Evolutionary conservation across 2,329 filamentous ascomycete genomes (phyloP).

Genomic region (Xylaria sp.): DNA sequence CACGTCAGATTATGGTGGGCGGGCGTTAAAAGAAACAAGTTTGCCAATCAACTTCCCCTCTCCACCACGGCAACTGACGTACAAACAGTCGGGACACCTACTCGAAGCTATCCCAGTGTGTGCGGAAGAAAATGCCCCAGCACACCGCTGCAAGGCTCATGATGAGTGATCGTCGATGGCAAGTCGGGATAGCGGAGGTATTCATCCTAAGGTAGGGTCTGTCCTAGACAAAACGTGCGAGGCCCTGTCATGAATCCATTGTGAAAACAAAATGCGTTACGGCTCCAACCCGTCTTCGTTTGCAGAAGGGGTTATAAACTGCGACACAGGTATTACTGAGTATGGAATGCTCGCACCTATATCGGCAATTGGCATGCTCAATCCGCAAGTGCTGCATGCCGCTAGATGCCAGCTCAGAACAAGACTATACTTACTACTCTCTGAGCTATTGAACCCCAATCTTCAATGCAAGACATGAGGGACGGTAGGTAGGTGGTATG

Average conservation of each 20-base stretch:
- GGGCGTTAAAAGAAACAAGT: constrained; percentile 12
- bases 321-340: neutral
- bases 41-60: constrained; percentile 16
- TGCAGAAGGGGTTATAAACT: neutral
- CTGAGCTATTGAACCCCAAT: too few species aligned
- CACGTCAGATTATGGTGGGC: constrained; percentile 35
- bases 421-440: neutral
- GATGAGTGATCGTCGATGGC: constrained; percentile 3
- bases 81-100: constrained; percentile 12
- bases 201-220: neutral
- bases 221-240: neutral
- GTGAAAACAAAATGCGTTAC: constrained; percentile 7
- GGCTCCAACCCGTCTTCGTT: neutral
- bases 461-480: too few species aligned
- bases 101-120: constrained; percentile 9
- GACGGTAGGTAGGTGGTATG: constrained; percentile 14
- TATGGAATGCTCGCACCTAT: constrained; percentile 20
- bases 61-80: constrained; percentile 9
- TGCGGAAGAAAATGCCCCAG: constrained; percentile 4
- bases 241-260: constrained; percentile 2
- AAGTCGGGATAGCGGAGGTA: neutral
- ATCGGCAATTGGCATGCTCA: constrained; percentile 24
- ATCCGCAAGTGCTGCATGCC: constrained; percentile 15
- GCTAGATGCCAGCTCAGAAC: neutral
- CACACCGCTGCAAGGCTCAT: constrained; percentile 1